Percentiles rank a stretch among this genome's conserved stretches.
These are phyloP conservation scores for Mortierella sp. DNA, from an alignment of 371 early-diverging fungal species.

Conservation along the genomic window DNA sequence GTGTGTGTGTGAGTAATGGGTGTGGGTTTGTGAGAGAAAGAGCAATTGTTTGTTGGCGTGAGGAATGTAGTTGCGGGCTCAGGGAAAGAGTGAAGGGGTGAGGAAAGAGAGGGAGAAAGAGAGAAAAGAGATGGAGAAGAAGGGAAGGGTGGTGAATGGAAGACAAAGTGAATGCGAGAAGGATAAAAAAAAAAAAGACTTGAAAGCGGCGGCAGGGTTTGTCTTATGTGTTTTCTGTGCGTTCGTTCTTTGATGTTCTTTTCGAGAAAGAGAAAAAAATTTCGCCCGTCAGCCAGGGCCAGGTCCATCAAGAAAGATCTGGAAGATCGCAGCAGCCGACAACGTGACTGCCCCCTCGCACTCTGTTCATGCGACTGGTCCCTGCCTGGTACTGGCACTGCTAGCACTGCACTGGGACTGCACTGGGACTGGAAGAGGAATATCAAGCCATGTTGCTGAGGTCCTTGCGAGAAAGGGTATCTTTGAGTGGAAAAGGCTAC, in stretches of 20 bases:
- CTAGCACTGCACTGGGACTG: no score
- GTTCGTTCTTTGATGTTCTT: constrained; percentile 6
- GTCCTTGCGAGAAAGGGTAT: no score
- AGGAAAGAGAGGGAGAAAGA: background rate
- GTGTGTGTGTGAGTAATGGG: background rate
- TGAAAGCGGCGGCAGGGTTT: background rate
- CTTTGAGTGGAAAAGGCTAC: no score
- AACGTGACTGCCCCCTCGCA: no score
- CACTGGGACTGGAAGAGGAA: no score
- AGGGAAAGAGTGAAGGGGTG: no score
- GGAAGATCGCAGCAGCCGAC: background rate
- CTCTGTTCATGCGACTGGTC: no score
- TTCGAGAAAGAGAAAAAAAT: background rate
- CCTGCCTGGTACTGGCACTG: no score
- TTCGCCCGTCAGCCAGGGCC: background rate
- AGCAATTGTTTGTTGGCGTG: no score
- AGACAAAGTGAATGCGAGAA: background rate
- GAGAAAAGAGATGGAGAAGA: background rate
- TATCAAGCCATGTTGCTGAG: no score
- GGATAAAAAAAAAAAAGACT: background rate
- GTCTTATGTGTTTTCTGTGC: background rate
- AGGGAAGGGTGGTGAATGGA: background rate
- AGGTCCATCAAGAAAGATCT: background rate
- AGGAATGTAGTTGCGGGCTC: no score
- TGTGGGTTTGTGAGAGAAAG: background rate